Conservation (phyloP, 805 yeast genomes). For the Scheffersomyces ergatensis region DNA sequence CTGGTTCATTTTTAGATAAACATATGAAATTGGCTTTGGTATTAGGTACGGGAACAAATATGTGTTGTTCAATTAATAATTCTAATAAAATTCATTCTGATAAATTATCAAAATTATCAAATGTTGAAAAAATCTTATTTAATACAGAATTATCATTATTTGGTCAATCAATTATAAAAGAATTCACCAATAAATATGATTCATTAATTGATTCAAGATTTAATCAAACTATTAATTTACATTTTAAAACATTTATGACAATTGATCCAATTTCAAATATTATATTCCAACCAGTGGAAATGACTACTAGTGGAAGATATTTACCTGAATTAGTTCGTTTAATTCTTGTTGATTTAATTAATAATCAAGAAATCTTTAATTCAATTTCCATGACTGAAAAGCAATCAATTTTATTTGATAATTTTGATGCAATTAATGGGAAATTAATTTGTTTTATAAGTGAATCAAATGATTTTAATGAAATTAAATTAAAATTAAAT, state of each 20-base stretch:
- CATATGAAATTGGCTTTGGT: constrained; percentile 51
- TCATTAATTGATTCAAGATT: constrained; percentile 29
- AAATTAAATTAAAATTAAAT: constrained; percentile 17
- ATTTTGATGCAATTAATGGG: constrained; percentile 38
- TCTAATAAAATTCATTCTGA: constrained; percentile 13
- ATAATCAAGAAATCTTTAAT: constrained; percentile 23
- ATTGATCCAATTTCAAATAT: constrained; percentile 13
- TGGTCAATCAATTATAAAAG: constrained; percentile 33
- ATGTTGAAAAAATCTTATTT: constrained; percentile 21
- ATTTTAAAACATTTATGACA: constrained; percentile 27
- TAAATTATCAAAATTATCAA: constrained; percentile 9
- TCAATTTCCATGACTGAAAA: constrained; percentile 11
- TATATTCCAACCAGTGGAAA: constrained; percentile 56
- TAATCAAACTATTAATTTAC: constrained; percentile 1
- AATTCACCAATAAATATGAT: constrained; percentile 38
- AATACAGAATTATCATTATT: constrained; percentile 59
- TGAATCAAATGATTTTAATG: constrained; percentile 21
- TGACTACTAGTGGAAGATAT: constrained; percentile 55
- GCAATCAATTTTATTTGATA: constrained; percentile 3
- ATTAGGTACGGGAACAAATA: constrained; percentile 67
- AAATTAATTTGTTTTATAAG: constrained; percentile 38
- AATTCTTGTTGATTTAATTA: constrained; percentile 33
- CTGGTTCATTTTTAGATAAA: constrained; percentile 43
- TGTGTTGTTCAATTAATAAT: constrained; percentile 40
- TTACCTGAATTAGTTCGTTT: constrained; percentile 52